Evolutionary conservation across 2,329 filamentous ascomycete genomes (phyloP).

Genomic region (Gremmenia infestans): DNA sequence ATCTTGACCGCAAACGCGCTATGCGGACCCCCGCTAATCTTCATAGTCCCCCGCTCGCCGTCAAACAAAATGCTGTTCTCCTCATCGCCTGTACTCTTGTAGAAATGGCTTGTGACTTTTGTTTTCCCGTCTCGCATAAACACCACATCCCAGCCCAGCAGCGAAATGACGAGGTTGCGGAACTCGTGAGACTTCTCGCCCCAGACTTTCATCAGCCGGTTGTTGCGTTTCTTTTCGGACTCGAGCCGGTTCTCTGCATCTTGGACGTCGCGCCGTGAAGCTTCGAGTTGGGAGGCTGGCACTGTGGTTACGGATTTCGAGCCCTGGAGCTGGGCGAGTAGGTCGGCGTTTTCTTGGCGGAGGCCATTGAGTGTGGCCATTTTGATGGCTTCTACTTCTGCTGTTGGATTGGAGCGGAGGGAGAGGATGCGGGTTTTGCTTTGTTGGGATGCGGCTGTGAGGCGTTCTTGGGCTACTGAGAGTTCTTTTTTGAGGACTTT

Average conservation of each 20-base stretch:
- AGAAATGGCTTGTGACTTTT: constrained; percentile 81
- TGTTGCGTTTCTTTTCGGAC: constrained; percentile 75
- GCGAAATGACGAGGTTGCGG: constrained; percentile 86
- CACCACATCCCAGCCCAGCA: constrained; percentile 90
- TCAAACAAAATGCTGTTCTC: constrained; percentile 79
- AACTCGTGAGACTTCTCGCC: constrained; percentile 87
- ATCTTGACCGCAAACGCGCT: constrained; percentile 85
- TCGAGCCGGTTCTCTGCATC: constrained; percentile 65
- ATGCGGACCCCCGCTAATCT: constrained; percentile 84
- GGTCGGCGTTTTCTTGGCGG: constrained; percentile 75
- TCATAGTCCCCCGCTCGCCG: constrained; percentile 94
- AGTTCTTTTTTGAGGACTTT: constrained; percentile 72
- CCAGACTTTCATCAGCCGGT: constrained; percentile 90
- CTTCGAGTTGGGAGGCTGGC: constrained; percentile 70
- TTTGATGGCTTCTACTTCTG: constrained; percentile 80
- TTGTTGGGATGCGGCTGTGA: constrained; percentile 59
- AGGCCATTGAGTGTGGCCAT: constrained; percentile 71
- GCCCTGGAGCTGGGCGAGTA: constrained; percentile 65
- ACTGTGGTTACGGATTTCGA: constrained; percentile 43
- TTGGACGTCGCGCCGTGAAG: constrained; percentile 68
- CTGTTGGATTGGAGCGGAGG: constrained; percentile 86
- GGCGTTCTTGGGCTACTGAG: constrained; percentile 65
- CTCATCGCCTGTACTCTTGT: constrained; percentile 59
- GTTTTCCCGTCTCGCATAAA: constrained; percentile 98
- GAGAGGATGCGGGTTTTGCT: constrained; percentile 79